A percentile compares a stretch with the other conserved stretches of the same genome.
Evolutionary conservation across 371 early-diverging fungal species (phyloP).

Genomic region (Lichtheimia corymbifera): DNA sequence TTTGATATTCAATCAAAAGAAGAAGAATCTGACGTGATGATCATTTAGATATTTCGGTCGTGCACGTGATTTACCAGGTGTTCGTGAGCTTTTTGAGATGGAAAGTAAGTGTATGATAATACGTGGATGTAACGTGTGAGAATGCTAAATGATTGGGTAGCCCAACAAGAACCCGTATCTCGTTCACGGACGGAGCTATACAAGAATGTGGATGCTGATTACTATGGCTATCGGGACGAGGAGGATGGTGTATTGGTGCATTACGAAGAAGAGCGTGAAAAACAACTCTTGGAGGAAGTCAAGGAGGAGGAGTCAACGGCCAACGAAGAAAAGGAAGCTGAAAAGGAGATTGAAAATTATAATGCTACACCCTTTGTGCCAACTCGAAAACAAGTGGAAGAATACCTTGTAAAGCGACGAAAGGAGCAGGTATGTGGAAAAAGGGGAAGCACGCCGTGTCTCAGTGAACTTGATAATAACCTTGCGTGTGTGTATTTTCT

Average conservation of each 20-base stretch:
- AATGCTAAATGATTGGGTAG: slow-evolving; percentile 5
- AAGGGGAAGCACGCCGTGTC: too few species aligned
- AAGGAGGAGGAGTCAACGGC: slow-evolving; percentile 25
- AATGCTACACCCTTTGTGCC: slow-evolving; percentile 44
- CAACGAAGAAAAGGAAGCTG: slow-evolving; percentile 27
- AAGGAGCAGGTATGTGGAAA: slow-evolving; percentile 54
- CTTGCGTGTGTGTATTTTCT: background rate
- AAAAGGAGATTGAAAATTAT: slow-evolving; percentile 16
- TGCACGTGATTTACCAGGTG: slow-evolving; percentile 93
- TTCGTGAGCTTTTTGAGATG: slow-evolving; percentile 88
- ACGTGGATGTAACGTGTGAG: background rate
- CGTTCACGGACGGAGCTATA: slow-evolving; percentile 74
- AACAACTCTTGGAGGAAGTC: slow-evolving; percentile 38
- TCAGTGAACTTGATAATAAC: background rate
- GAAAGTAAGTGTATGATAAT: slow-evolving; percentile 34
- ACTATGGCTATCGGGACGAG: slow-evolving; percentile 95
- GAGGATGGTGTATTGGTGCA: slow-evolving; percentile 82
- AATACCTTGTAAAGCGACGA: slow-evolving; percentile 68
- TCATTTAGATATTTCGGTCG: slow-evolving; percentile 89
- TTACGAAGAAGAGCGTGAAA: slow-evolving; percentile 71
- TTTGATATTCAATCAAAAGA: background rate
- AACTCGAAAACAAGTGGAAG: slow-evolving; percentile 74
- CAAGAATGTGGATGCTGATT: slow-evolving; percentile 87
- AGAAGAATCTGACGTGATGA: background rate
- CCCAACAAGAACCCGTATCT: slow-evolving; percentile 31